These are phyloP conservation scores for Blastomyces silverae DNA, from an alignment of 2,329 filamentous ascomycete species.

Conservation along the genomic window DNA sequence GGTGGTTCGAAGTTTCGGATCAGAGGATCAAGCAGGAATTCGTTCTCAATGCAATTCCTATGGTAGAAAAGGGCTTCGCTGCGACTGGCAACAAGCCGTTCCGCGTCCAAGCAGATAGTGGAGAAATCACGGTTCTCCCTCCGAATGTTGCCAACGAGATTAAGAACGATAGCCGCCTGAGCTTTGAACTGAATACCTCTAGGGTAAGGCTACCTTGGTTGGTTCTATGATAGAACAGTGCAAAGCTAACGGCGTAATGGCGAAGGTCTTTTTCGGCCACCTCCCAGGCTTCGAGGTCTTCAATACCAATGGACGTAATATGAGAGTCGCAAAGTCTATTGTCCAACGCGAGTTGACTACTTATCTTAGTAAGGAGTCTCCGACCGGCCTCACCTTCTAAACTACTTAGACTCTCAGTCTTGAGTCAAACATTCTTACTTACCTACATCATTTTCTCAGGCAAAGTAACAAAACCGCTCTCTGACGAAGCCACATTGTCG, in stretches of 20 bases:
- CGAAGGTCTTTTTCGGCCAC: background rate
- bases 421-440: background rate
- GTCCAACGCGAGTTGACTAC: conserved; percentile 31
- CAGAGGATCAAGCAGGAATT: conserved; percentile 12
- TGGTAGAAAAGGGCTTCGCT: conserved; percentile 2
- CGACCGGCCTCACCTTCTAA: background rate
- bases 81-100: conserved; percentile 13
- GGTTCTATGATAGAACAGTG: background rate
- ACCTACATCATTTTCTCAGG: conserved; percentile 19
- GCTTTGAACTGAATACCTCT: background rate
- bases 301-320: conserved; percentile 14
- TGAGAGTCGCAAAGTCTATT: conserved; percentile 22
- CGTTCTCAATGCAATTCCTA: background rate
- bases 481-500: conserved; percentile 25
- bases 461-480: conserved; percentile 27
- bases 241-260: background rate
- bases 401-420: background rate
- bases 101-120: conserved; percentile 2
- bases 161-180: background rate
- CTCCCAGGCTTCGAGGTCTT: conserved; percentile 24
- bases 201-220: background rate
- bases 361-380: conserved; percentile 25
- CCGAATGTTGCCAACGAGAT: conserved; percentile 2
- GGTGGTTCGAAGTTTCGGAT: conserved; percentile 10
- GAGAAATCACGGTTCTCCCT: conserved; percentile 9